Evolutionary conservation across 2,329 filamentous ascomycete species (phyloP).

Genomic region (Pseudogymnoascus sp.): DNA sequence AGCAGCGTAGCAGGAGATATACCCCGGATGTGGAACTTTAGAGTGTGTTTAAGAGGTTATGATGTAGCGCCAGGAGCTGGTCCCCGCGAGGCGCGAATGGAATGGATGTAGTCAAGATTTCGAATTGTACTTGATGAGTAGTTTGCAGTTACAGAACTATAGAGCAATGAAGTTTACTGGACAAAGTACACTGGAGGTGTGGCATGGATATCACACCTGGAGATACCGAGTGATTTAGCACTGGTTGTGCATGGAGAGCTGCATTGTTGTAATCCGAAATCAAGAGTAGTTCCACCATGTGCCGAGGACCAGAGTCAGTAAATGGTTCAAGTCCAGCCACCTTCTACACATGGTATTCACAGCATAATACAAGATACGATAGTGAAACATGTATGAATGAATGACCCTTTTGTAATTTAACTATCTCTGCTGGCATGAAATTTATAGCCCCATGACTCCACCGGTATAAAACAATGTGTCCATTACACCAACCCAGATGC

Average conservation of each 20-base stretch:
- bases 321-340: background rate
- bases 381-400: background rate
- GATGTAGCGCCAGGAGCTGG: background rate
- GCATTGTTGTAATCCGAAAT: background rate
- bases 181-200: background rate
- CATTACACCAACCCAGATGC: background rate
- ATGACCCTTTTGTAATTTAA: background rate
- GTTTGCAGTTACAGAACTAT: background rate
- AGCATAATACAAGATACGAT: background rate
- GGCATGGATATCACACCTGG: background rate
- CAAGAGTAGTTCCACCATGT: background rate
- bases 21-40: background rate
- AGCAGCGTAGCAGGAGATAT: background rate
- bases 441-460: background rate
- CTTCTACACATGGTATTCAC: background rate
- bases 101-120: background rate
- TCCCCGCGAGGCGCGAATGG: background rate
- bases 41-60: background rate
- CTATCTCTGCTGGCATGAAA: background rate
- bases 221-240: background rate
- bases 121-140: background rate
- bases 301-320: background rate
- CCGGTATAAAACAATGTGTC: slow-evolving; percentile 1
- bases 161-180: background rate
- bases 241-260: background rate